These are phyloP conservation scores for Suillus cothurnatus DNA, from an alignment of 768 basidiomycete species.

Conservation along the genomic window DNA sequence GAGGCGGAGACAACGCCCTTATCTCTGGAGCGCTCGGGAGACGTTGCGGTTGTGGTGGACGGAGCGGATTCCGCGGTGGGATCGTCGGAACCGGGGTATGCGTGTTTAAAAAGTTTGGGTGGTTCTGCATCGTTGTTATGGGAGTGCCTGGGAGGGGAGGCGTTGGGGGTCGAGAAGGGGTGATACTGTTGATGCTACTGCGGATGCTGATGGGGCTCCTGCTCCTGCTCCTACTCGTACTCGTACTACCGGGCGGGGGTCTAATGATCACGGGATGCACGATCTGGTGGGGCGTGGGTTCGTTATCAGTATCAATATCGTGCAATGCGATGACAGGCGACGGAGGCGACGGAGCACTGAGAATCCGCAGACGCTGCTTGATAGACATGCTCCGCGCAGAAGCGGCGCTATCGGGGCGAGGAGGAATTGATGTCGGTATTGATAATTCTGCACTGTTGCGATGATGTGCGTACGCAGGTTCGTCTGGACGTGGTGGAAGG, in stretches of 20 bases:
- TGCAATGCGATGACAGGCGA: constrained; percentile 16
- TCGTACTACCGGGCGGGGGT: background rate
- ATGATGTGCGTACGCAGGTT: constrained; percentile 34
- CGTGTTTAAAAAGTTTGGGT: constrained; percentile 62
- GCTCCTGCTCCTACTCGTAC: constrained; percentile 7
- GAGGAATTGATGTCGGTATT: constrained; percentile 40
- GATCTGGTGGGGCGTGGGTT: constrained; percentile 17
- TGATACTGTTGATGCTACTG: constrained; percentile 21
- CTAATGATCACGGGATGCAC: background rate
- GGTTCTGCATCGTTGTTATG: constrained; percentile 52
- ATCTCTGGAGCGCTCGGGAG: constrained; percentile 39
- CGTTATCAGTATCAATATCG: background rate
- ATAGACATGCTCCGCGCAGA: constrained; percentile 42
- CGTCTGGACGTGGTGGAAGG: constrained; percentile 72
- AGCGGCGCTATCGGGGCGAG: constrained; percentile 31
- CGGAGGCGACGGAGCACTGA: constrained; percentile 55
- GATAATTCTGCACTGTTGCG: constrained; percentile 37
- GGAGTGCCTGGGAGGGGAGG: constrained; percentile 34
- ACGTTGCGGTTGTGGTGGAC: constrained; percentile 30
- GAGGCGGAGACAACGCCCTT: constrained; percentile 64
- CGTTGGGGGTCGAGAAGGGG: constrained; percentile 27
- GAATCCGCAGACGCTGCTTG: constrained; percentile 66
- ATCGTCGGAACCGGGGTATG: constrained; percentile 38
- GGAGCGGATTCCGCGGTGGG: constrained; percentile 24
- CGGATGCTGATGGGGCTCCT: background rate